phyloP scores from a whole-genome alignment of 2,329 filamentous ascomycete species.

The Fusarium sp. region DNA sequence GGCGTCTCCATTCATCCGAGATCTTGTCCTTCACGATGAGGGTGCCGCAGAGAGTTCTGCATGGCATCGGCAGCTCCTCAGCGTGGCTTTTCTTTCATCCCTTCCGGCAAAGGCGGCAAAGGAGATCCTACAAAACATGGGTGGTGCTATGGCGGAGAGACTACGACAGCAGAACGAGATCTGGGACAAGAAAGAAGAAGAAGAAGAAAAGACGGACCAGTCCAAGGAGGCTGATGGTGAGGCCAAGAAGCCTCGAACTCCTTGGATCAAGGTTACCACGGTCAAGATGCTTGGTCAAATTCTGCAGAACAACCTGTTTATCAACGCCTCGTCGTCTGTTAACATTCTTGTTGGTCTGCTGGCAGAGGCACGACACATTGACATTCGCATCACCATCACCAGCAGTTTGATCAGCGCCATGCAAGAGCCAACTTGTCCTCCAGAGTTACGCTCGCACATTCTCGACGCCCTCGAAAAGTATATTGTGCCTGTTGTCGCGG shows the following conservation, averaged over 20 bases:
- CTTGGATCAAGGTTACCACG: constrained; percentile 48
- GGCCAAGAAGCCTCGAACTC: neutral
- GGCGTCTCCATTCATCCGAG: constrained; percentile 44
- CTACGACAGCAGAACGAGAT: constrained; percentile 40
- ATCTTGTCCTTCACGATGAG: constrained; percentile 44
- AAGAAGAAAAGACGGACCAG: neutral
- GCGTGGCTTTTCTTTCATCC: constrained; percentile 36
- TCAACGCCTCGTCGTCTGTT: constrained; percentile 39
- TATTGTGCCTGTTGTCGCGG: constrained; percentile 43
- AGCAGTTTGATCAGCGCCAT: constrained; percentile 42
- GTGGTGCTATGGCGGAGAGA: constrained; percentile 41
- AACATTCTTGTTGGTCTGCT: constrained; percentile 46
- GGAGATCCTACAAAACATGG: constrained; percentile 43
- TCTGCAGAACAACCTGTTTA: constrained; percentile 42
- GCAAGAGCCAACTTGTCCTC: constrained; percentile 17
- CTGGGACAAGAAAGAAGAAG: neutral
- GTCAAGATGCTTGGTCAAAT: constrained; percentile 52
- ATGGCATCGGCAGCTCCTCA: constrained; percentile 48
- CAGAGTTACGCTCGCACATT: constrained; percentile 30
- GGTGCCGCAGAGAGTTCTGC: constrained; percentile 40
- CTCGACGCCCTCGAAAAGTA: constrained; percentile 41
- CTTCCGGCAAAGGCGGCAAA: constrained; percentile 41
- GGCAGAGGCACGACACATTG: constrained; percentile 44
- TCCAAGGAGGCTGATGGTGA: neutral
- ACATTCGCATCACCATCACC: constrained; percentile 45